Conservation (phyloP, 129 eudicot species). For the Pittosporum tobira region DNA sequence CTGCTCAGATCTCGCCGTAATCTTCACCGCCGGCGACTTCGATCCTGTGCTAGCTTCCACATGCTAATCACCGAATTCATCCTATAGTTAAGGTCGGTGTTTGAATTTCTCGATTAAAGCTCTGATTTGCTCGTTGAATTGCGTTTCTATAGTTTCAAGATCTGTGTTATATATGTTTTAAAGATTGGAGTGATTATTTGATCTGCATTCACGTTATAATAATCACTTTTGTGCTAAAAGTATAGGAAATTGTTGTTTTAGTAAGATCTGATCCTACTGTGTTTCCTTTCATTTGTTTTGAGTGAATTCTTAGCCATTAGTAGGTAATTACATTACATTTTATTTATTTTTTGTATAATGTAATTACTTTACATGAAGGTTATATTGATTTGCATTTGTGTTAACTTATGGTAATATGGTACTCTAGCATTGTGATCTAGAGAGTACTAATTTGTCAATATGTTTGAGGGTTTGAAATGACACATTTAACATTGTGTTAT, state of each 20-base stretch:
- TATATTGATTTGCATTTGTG: constrained; percentile 1
- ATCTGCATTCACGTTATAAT: background rate
- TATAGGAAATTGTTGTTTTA: background rate
- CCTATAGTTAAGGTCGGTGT: constrained; percentile 18
- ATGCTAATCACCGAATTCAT: constrained; percentile 8
- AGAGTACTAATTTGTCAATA: constrained; percentile 4
- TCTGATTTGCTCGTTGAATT: too few relatives aligned
- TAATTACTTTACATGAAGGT: too few relatives aligned
- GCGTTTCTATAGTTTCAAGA: background rate
- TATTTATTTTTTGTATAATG: too few relatives aligned
- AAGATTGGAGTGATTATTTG: background rate
- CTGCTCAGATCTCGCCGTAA: constrained; percentile 23
- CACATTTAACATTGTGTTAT: constrained; percentile 19
- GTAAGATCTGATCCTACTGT: constrained; percentile 10
- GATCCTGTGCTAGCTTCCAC: background rate
- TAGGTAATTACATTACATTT: too few relatives aligned
- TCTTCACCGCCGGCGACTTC: background rate
- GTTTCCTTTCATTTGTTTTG: too few relatives aligned
- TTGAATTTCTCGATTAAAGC: background rate
- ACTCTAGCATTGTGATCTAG: too few relatives aligned
- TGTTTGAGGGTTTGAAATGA: constrained; percentile 6
- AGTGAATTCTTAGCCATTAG: too few relatives aligned
- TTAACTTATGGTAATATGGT: constrained; percentile 1
- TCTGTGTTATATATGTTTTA: too few relatives aligned
- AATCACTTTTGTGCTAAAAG: background rate